These are phyloP conservation scores for Sapria himalayana DNA, from an alignment of 345 rosid genomes.

Conservation along the genomic window DNA sequence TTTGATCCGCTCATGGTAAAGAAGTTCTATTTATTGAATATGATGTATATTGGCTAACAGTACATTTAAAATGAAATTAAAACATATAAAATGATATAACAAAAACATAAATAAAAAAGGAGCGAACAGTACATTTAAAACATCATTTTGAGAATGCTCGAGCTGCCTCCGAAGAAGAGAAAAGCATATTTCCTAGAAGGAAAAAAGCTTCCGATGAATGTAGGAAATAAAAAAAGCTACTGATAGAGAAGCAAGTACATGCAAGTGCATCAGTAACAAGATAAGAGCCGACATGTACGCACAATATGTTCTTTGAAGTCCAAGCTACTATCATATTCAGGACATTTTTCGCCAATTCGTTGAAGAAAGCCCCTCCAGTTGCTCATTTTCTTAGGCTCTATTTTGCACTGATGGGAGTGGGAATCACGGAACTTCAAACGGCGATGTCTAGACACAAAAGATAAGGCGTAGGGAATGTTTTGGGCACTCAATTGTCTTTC, in stretches of 20 bases:
- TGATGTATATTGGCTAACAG: too few species aligned
- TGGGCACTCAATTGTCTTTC: too few species aligned
- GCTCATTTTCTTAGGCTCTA: conserved; percentile 22
- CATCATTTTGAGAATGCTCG: conserved; percentile 49
- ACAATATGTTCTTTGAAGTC: conserved; percentile 80
- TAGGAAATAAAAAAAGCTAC: neutral
- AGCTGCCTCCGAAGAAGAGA: conserved; percentile 62
- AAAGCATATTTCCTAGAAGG: conserved; percentile 60
- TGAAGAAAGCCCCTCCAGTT: conserved; percentile 74
- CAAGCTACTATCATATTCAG: conserved; percentile 51
- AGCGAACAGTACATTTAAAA: conserved; percentile 22
- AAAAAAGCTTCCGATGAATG: neutral
- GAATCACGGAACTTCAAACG: too few species aligned
- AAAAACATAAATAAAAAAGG: neutral
- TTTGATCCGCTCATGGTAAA: too few species aligned
- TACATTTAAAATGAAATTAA: too few species aligned
- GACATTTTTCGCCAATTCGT: conserved; percentile 72
- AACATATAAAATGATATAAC: too few species aligned
- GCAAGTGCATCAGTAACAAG: neutral
- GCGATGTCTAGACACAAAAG: too few species aligned
- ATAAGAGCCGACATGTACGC: conserved; percentile 10
- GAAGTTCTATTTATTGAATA: too few species aligned
- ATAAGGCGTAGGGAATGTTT: too few species aligned
- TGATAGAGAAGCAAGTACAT: neutral
- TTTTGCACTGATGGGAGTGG: too few species aligned